Base-by-base conservation (phyloP, 768 basidiomycete species). In the Termitomyces sp. region DNA sequence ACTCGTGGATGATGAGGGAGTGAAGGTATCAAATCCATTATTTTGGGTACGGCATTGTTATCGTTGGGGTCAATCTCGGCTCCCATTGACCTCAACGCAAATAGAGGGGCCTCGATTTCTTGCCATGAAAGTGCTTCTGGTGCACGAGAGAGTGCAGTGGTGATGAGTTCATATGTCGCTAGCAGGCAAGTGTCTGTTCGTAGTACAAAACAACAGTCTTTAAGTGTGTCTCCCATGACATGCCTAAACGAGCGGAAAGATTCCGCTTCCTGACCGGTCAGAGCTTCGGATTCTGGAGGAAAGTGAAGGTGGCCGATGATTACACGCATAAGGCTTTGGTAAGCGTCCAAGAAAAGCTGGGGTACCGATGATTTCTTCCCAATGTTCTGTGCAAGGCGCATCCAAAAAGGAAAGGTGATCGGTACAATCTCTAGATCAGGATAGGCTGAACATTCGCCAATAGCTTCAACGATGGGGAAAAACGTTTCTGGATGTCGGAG, bases 401-500 rank as follows among this genome's bases (percentile, higher is more conserved):
- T 95, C 97, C 97, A 99, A 79, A 99, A 98, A 32, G 89, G 87
- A 78, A 98, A 98, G 12, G 97, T 98, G 72, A 98, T 95, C 4
- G 90, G 92, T 32, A 97, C 95, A 68, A 98, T 91, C 69, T 98
- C 97, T 58, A 98, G 87, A 70, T 98, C 94, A 16, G 83, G 82
- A 74, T 92, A 96, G 2, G 92, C 91, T 14, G 97, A 89, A 69
- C 96, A 98, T 67, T 89, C 84, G 9, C 90, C 90, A 64, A 99
- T 95, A 26, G 94, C 95, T 66, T 96, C 89, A 23, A 99, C 93
- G 63, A 99, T 86, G 0, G 96, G 94, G 73, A 93, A 91, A 74
- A 98, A 97, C 0, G 91, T 89, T 61, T 94, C 89, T 8, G 91
- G 86, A 70, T 98, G 95, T 63, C 90, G 88, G 26, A 96, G 77